phyloP scores from a whole-genome alignment of 768 basidiomycete genomes.

The Phallus indusiatus region DNA sequence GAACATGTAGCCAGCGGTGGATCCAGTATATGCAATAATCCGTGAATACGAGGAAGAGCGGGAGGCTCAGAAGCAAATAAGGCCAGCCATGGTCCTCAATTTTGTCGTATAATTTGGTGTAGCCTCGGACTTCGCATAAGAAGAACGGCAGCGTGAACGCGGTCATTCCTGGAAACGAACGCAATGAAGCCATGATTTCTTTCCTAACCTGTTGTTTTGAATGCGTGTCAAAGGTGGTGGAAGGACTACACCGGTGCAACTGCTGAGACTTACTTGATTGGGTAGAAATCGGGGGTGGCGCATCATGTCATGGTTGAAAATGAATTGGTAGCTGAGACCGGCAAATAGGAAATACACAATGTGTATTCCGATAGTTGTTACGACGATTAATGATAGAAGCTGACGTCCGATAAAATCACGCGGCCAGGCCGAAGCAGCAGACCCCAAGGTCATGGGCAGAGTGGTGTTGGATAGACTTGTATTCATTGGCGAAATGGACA shows the following conservation, averaged over 20 bases:
- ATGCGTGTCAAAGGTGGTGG: background rate
- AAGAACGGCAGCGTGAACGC: constrained; percentile 91
- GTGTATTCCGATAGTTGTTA: constrained; percentile 78
- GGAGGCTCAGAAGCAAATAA: constrained; percentile 59
- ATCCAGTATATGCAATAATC: constrained; percentile 96
- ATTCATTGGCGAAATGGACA: constrained; percentile 11
- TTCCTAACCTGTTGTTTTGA: constrained; percentile 9
- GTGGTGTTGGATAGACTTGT: constrained; percentile 23
- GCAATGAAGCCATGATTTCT: constrained; percentile 70
- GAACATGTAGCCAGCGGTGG: constrained; percentile 85
- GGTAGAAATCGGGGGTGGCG: constrained; percentile 88
- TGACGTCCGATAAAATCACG: constrained; percentile 78
- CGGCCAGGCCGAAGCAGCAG: constrained; percentile 65
- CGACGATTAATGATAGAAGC: constrained; percentile 51
- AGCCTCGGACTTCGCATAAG: constrained; percentile 81
- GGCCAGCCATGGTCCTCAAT: constrained; percentile 71
- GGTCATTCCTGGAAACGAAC: constrained; percentile 76
- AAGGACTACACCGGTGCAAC: constrained; percentile 26
- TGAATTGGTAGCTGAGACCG: constrained; percentile 66
- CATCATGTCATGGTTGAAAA: constrained; percentile 97
- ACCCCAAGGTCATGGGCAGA: constrained; percentile 15
- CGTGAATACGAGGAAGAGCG: constrained; percentile 79
- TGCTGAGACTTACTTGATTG: constrained; percentile 46
- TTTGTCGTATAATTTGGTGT: constrained; percentile 69
- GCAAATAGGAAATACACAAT: constrained; percentile 86